These are phyloP conservation scores for Penicillium manginii DNA, from an alignment of 495 filamentous ascomycete genomes.

Conservation along the genomic window DNA sequence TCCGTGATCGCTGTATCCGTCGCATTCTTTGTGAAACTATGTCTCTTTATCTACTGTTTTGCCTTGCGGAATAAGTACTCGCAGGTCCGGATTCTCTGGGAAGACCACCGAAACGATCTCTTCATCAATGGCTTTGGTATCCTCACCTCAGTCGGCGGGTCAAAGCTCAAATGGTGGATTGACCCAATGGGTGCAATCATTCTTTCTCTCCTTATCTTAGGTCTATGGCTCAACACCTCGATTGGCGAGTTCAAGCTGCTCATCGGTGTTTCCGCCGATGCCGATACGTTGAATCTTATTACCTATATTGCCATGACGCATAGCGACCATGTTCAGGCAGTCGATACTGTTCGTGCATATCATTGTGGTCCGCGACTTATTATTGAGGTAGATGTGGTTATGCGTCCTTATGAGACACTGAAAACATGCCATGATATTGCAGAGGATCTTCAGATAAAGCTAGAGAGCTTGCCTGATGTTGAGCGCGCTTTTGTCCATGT, in stretches of 20 bases:
- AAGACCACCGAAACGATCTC: slow-evolving; percentile 7
- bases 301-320: background rate
- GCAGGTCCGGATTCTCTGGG: slow-evolving; percentile 6
- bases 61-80: slow-evolving; percentile 5
- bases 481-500: slow-evolving; percentile 12
- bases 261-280: slow-evolving; percentile 1
- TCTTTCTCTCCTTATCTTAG: slow-evolving; percentile 1
- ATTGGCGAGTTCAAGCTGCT: background rate
- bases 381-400: slow-evolving; percentile 9
- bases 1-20: background rate
- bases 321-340: background rate
- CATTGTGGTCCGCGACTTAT: slow-evolving; percentile 7
- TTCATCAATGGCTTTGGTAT: slow-evolving; percentile 12
- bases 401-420: slow-evolving; percentile 2
- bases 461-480: slow-evolving; percentile 7
- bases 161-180: slow-evolving; percentile 15
- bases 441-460: slow-evolving; percentile 9
- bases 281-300: slow-evolving; percentile 3
- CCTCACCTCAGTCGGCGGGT: slow-evolving; percentile 1
- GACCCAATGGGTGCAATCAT: slow-evolving; percentile 8
- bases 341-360: slow-evolving; percentile 5
- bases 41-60: background rate
- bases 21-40: background rate
- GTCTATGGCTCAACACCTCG: slow-evolving; percentile 2
- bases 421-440: slow-evolving; percentile 9